These are phyloP conservation scores for Phytopythium helicoides DNA, from an alignment of 352 stramenopile species.

Conservation along the genomic window DNA sequence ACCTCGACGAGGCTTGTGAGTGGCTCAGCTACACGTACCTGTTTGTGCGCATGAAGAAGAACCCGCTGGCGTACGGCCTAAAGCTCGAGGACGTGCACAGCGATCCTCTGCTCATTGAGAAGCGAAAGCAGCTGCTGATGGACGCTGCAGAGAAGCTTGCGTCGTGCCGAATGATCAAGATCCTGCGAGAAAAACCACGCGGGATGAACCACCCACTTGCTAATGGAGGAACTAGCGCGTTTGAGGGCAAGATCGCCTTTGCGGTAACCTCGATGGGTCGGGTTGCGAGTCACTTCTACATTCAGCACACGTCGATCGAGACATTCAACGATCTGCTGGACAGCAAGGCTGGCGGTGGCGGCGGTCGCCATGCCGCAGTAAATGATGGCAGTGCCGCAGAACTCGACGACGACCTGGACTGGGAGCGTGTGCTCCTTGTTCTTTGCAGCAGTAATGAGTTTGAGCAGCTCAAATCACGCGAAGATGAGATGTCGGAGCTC, in stretches of 20 bases:
- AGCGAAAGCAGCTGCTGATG: constrained; percentile 67
- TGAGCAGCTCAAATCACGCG: constrained; percentile 94
- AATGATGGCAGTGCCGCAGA: constrained; percentile 9
- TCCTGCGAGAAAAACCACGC: constrained; percentile 53
- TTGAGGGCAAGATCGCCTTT: constrained; percentile 67
- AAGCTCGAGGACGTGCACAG: constrained; percentile 89
- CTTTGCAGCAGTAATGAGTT: constrained; percentile 93
- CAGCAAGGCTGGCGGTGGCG: constrained; percentile 38
- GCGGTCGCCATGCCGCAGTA: constrained; percentile 6
- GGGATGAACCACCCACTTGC: constrained; percentile 9
- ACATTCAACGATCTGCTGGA: constrained; percentile 96
- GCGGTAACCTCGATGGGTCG: constrained; percentile 96
- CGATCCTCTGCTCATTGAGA: constrained; percentile 85
- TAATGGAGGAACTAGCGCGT: constrained; percentile 3
- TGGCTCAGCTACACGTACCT: constrained; percentile 99
- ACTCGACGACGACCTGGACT: constrained; percentile 50
- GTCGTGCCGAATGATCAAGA: constrained; percentile 81
- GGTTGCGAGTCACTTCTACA: constrained; percentile 99
- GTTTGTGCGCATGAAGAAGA: constrained; percentile 98
- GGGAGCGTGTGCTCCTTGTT: constrained; percentile 69
- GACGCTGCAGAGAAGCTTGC: constrained; percentile 76
- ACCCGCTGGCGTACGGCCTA: constrained; percentile 98
- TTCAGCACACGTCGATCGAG: constrained; percentile 96
- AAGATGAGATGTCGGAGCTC: constrained; percentile 94
- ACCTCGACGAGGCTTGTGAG: constrained; percentile 93